Evolutionary conservation across 768 basidiomycete species (phyloP), one percentile per base, ranked within the genome.

Genomic region (Leccinum sublutescens): DNA sequence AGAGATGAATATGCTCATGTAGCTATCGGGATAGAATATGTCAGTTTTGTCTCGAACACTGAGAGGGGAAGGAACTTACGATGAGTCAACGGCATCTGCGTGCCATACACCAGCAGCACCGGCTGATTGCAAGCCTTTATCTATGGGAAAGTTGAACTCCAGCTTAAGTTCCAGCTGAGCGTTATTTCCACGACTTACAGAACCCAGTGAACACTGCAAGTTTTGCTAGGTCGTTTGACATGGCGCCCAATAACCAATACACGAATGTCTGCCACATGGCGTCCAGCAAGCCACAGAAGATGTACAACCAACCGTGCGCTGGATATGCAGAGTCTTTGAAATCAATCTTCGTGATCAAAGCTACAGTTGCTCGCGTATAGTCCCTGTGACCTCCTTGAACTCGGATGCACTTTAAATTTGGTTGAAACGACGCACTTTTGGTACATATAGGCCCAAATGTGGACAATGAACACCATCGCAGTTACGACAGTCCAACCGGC

Each of bases 191-290:
- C 61, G 9, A 80, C 88, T 65, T 68, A 92, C 90, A 93, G 66
- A 93, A 89, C 45, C 91, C 92, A 15, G 86, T 78, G 66, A 93
- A 87, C 68, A 91, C 82, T 93, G 82, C 72, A 92, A 52, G 33
- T 69, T 90, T 91, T 2, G 80, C 82, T 11, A 88, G 85, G 70
- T 92, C 85, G 64, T 93, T 92, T 23, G 88, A 89, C 86, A 94
- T 89, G 14, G 88, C 87, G 40, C 91, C 91, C 82, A 91, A 87
- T 65, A 89, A 77, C 88, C 89, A 91, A 70, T 91, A 91, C 7
- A 86, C 85, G 0, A 85, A 84, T 1, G 88, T 91, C 69, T 93
- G 92, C 89, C 91, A 93, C 83, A 90, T 87, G 2, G 91, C 79
- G 61, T 93, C 92, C 60, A 91, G 78, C 11, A 93, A 68, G 29